Percentiles rank a stretch among this genome's conserved stretches.
Conservation (phyloP, 495 filamentous ascomycete genomes). For the Penicillium pulvis region DNA sequence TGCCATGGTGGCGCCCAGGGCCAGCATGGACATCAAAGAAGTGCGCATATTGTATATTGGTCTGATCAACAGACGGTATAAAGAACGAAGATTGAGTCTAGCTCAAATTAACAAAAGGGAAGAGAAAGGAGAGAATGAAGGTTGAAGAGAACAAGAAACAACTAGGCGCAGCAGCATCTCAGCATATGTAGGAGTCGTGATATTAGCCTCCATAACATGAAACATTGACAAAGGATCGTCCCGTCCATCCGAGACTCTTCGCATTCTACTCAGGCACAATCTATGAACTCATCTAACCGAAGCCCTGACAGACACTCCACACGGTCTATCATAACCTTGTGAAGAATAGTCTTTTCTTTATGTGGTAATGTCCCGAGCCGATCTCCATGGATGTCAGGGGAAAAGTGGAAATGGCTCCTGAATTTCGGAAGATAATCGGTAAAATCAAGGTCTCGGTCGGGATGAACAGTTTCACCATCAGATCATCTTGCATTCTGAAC, state of each 20-base stretch:
- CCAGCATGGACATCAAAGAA: conserved; percentile 22
- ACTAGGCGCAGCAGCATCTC: neutral
- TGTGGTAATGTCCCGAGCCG: neutral
- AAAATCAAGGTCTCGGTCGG: neutral
- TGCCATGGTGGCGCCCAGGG: conserved; percentile 25
- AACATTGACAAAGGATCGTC: neutral
- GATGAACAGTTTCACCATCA: neutral
- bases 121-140: neutral
- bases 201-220: neutral
- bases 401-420: neutral
- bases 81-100: conserved; percentile 17
- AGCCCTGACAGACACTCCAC: conserved; percentile 6
- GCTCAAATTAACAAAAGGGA: conserved; percentile 7
- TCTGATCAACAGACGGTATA: conserved; percentile 24
- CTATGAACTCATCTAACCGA: conserved; percentile 7
- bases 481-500: neutral
- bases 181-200: neutral
- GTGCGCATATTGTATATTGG: conserved; percentile 21
- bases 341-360: neutral
- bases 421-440: conserved; percentile 8
- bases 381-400: neutral
- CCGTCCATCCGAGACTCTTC: neutral
- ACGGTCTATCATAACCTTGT: conserved; percentile 12
- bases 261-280: neutral
- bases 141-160: neutral